Base-by-base conservation (phyloP, 2,329 filamentous ascomycete genomes). In the Sodiomyces alkalinus region DNA sequence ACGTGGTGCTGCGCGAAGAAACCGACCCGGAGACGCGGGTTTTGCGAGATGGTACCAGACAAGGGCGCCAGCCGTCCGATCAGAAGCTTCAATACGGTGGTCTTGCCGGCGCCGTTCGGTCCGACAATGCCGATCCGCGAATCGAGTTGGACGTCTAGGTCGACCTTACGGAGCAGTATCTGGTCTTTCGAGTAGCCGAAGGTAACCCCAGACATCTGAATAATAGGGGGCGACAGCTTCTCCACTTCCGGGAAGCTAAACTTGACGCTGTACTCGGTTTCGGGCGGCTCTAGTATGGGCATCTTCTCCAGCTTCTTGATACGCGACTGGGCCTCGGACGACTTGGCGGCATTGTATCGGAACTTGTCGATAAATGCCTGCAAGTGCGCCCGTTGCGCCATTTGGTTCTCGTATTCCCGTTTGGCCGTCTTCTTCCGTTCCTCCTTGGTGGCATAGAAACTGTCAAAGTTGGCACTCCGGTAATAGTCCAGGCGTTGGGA, bases 291-390 rank as follows among this genome's bases (percentile, higher is more conserved):
- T 29, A 98, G 68, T 2, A 93, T 62, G 2, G 92, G 90, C 82
- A 98, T 94, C 47, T 80, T 83, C 55, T 98, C 92, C 36, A 98
- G 64, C 52, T 98, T 98, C 68, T 98, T 98, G 69, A 98, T 96
- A 46, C 90, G 77, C 1, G 87, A 96, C 50, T 98, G 90, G 2
- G 90, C 90, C 62, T 98, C 90, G 7, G 87, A 93, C 1, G 90
- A 94, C 55, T 98, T 98, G 46, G 87, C 90, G 17, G 90, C 90
- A 49, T 98, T 98, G 68, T 98, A 98, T 29, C 90, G 75, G 68
- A 98, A 98, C 59, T 98, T 98, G 68, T 98, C 90, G 58, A 98
- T 98, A 56, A 98, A 98, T 17, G 82, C 77, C 61, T 98, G 90
- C 38, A 98, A 59, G 63, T 98, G 90, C 18, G 85, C 83, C 42